A percentile compares a stretch with the other conserved stretches of the same genome.
phyloP scores from a whole-genome alignment of 495 filamentous ascomycete species.

The Bryoglossum gracile region DNA sequence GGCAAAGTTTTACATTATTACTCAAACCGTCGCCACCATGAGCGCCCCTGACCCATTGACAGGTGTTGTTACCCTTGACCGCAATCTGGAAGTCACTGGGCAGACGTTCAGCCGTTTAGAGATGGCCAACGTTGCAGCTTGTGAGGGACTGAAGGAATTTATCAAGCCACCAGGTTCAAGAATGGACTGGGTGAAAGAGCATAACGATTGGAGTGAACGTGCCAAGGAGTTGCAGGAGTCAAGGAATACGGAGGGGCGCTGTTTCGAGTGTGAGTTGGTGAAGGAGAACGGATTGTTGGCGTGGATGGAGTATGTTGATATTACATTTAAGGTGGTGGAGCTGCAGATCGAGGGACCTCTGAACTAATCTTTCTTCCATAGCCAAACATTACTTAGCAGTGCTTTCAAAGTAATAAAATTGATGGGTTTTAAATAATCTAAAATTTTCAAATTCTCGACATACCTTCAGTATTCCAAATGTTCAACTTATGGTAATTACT shows the following conservation, averaged over 20 bases:
- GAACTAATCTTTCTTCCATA: not conserved
- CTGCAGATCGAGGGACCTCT: not conserved
- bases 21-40: not conserved
- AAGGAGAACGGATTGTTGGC: not conserved
- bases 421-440: not conserved
- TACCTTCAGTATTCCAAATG: no score
- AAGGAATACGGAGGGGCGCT: not conserved
- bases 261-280: not conserved
- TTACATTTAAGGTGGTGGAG: not conserved
- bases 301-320: not conserved
- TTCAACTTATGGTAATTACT: no score
- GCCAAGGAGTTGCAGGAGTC: conserved; percentile 2
- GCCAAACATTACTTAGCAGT: no score
- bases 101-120: not conserved
- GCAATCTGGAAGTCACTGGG: not conserved
- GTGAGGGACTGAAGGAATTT: not conserved
- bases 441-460: no score
- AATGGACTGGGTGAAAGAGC: conserved; percentile 9
- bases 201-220: not conserved
- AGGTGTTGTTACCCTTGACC: not conserved
- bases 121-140: conserved; percentile 5
- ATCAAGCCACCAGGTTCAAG: not conserved
- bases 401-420: not conserved
- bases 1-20: not conserved
- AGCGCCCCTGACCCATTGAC: not conserved